Evolutionary conservation across 306 rosid genomes (phyloP), one percentile per base, ranked within the genome.

Genomic region (Oemleria cerasiformis): DNA sequence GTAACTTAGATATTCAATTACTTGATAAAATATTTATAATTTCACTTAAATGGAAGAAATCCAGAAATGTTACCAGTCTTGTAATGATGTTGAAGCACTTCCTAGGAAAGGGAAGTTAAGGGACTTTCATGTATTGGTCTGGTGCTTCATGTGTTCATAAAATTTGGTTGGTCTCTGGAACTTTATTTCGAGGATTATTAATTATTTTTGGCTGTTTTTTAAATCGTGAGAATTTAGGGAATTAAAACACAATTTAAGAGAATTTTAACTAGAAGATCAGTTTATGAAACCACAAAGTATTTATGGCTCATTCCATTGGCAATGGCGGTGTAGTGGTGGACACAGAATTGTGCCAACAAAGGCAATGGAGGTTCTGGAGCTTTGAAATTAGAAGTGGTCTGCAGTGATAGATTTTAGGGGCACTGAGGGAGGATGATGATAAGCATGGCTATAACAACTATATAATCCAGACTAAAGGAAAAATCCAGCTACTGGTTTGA

Each of bases 1-100:
- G 98, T 93, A 87, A 79, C 67, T 68, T 48, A 51, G 50, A 49
- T 62, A 67, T 73, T 39, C 49, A 40, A 45, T 39, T 54, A 19
- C 25, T 75, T 56, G 4, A 2, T 21, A 23, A 65, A 60, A 34
- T 43, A 16, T 11, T 7, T 14, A 20, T 23, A 45, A 6, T 49
- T 67, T 48, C 34, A 48, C 48, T 16, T 48, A 41, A 19, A 34
- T 34, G 6, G 25, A 15, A 66, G 42, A 30, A 36, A 47, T 48
- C 10, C 15, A n/a, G 34, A 57, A 21, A 39, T 44, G 13, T 19
- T 56, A 58, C 13, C 39, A 56, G 62, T 15, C 53, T 39, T 50
- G 39, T 74, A 56, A 58, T 75, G 51, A 67, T 44, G 67, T 67
- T 74, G 2, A 56, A 20, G 23, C 36, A 50, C 25, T 20, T 30